Percentiles rank a stretch among this genome's conserved stretches.
Conservation (phyloP, 192 early-diverging fungal genomes). For the Backusella morwellensis region DNA sequence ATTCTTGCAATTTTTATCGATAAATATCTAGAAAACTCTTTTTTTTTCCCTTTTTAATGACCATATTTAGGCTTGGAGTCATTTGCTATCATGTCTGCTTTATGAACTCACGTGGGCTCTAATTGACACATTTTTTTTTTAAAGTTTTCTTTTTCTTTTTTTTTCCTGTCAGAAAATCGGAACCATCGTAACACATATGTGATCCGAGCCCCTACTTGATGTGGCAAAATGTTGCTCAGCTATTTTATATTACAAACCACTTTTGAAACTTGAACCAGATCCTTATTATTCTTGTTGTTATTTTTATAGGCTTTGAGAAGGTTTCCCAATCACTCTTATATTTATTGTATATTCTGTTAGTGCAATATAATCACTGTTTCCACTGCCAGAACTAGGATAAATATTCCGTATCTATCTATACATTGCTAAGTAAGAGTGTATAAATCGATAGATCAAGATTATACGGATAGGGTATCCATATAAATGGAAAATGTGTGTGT, state of each 20-base stretch:
- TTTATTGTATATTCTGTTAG: background rate
- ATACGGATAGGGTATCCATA: background rate
- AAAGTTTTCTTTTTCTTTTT: background rate
- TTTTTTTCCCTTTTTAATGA: background rate
- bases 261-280: no score
- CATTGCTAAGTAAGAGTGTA: background rate
- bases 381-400: background rate
- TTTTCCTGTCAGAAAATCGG: background rate
- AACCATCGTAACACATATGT: background rate
- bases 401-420: no score
- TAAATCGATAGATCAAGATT: background rate
- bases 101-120: no score
- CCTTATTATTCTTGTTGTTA: no score
- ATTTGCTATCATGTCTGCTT: background rate
- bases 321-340: no score
- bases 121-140: no score
- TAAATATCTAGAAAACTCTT: background rate
- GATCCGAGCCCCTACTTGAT: background rate
- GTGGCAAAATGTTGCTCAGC: background rate
- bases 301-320: no score
- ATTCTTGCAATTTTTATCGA: background rate
- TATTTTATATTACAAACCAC: background rate
- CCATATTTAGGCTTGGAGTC: background rate
- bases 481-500: background rate
- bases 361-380: background rate